Evolutionary conservation across 2,329 filamentous ascomycete genomes (phyloP).

Genomic region (Tolypocladium nubicola): DNA sequence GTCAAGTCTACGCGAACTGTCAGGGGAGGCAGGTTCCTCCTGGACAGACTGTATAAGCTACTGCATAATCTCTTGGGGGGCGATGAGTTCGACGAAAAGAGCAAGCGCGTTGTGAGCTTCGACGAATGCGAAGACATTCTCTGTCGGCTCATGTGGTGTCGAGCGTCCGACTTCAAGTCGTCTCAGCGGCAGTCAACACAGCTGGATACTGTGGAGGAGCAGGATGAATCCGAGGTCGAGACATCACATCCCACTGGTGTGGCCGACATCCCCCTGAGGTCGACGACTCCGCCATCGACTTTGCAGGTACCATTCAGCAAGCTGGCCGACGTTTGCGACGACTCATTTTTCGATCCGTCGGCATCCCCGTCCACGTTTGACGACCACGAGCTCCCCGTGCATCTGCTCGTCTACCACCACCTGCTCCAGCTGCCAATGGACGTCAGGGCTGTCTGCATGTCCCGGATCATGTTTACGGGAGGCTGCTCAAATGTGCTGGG

Average conservation of each 20-base stretch:
- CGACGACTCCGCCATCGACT: constrained; percentile 38
- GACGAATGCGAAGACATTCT: constrained; percentile 75
- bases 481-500: constrained; percentile 72
- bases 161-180: constrained; percentile 18
- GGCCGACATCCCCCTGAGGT: constrained; percentile 34
- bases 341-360: constrained; percentile 56
- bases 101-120: constrained; percentile 45
- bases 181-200: constrained; percentile 27
- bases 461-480: constrained; percentile 77
- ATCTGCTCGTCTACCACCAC: constrained; percentile 63
- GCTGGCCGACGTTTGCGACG: constrained; percentile 66
- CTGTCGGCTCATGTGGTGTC: constrained; percentile 69
- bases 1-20: constrained; percentile 60
- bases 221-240: constrained; percentile 39
- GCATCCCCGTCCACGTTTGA: constrained; percentile 52
- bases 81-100: constrained; percentile 17
- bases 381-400: constrained; percentile 76
- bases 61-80: constrained; percentile 28
- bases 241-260: constrained; percentile 13
- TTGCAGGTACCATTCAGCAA: constrained; percentile 58
- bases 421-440: constrained; percentile 72
- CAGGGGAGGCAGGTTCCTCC: constrained; percentile 62
- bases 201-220: constrained; percentile 42
- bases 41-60: constrained; percentile 57
- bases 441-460: constrained; percentile 75